Base-by-base conservation (phyloP, 2,329 filamentous ascomycete genomes). In the Fusarium lateritium region DNA sequence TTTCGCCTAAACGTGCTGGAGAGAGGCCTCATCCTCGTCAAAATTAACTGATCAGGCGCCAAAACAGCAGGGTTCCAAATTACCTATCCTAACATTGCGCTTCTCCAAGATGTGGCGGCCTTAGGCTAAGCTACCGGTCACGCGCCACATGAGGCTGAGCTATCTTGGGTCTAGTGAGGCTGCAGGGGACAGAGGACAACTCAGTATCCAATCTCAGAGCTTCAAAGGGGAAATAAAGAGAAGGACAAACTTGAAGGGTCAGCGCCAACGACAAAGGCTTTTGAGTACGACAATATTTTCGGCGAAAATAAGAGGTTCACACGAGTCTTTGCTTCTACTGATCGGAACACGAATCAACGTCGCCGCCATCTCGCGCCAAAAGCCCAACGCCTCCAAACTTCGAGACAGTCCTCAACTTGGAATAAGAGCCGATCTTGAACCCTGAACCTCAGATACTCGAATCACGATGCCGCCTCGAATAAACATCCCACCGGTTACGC, bases 401-500 rank as follows among this genome's bases (percentile, higher is more conserved):
- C 43, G 17, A 39, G 22, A 53, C 55, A 63, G 40, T 31, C 52
- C 34, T 57, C 53, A 34, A 43, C 58, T 65, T 33, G 39, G 43
- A 45, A 53, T 45, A 62, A 65, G 44, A 54, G 43, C 59, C 52
- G 38, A 58, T 38, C 44, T 43, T 49, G 47, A 28, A 49, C 44
- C 53, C 40, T 52, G 33, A 40, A 40, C 52, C 51, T 49, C 47
- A 53, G 24, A 60, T 58, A 65, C 24, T 13, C 34, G 63, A 34
- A n/a, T 73, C 80, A 80, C 75, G 77, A 92, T 97, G 94, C 87
- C 92, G 75, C 86, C 91, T 55, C 91, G 95, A 84, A 87, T 98
- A 82, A 98, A 97, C 77, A 91, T 98, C 68, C 96, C 96, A 63
- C 95, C 96, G 31, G 89, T 97, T 72, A 98, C 96, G 47, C 91